A percentile compares a stretch with the other conserved stretches of the same genome.
Evolutionary conservation across 495 filamentous ascomycete species (phyloP).

Genomic region (Xeromyces bisporus): DNA sequence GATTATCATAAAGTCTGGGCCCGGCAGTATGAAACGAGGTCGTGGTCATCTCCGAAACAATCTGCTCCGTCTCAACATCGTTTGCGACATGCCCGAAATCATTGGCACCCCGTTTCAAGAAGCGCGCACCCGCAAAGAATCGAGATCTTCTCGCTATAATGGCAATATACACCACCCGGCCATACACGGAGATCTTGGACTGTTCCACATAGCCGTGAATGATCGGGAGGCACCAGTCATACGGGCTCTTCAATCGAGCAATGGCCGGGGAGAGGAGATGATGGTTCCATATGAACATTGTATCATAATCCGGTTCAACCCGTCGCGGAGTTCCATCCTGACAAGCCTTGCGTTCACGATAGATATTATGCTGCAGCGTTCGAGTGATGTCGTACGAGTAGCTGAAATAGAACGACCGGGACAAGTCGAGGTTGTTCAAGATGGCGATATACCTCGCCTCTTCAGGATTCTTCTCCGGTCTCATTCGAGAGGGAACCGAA

Average conservation of each 20-base stretch:
- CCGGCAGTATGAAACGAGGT: slow-evolving; percentile 92
- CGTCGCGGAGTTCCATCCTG: slow-evolving; percentile 41
- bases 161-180: slow-evolving; percentile 73
- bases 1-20: slow-evolving; percentile 69
- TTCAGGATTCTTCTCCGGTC: slow-evolving; percentile 68
- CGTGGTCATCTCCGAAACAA: slow-evolving; percentile 81
- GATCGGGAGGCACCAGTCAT: slow-evolving; percentile 91
- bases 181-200: slow-evolving; percentile 66
- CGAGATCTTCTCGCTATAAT: slow-evolving; percentile 85
- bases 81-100: slow-evolving; percentile 95
- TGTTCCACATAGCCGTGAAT: slow-evolving; percentile 96
- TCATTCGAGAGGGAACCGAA: slow-evolving; percentile 43
- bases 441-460: slow-evolving; percentile 81
- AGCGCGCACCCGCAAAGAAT: slow-evolving; percentile 86
- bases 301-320: slow-evolving; percentile 53
- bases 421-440: slow-evolving; percentile 77
- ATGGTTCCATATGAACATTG: slow-evolving; percentile 97
- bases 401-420: slow-evolving; percentile 90
- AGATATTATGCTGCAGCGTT: slow-evolving; percentile 85
- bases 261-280: slow-evolving; percentile 68
- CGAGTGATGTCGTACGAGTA: slow-evolving; percentile 94
- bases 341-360: slow-evolving; percentile 54
- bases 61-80: slow-evolving; percentile 98
- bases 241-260: slow-evolving; percentile 54
- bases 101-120: slow-evolving; percentile 87